Percentiles rank a stretch among this genome's conserved stretches.
These are phyloP conservation scores for Coniferiporia weirii DNA, from an alignment of 1,284 basidiomycete species.

Conservation along the genomic window DNA sequence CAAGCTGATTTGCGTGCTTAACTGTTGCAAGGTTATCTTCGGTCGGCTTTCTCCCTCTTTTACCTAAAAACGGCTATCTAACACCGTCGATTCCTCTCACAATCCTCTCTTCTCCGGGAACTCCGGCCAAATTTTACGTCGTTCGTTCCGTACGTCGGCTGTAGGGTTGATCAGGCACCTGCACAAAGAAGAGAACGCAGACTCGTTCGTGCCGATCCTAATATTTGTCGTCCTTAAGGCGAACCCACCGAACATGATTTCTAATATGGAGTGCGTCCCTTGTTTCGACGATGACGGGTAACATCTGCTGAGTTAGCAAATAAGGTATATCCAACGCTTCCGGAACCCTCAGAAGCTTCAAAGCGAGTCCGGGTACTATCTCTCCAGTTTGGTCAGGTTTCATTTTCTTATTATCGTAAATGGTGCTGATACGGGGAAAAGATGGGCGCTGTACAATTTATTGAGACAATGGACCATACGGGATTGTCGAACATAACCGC, in stretches of 20 bases:
- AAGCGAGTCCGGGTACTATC: slow-evolving; percentile 96
- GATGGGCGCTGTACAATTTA: slow-evolving; percentile 92
- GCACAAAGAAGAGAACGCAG: slow-evolving; percentile 74
- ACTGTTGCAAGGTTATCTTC: slow-evolving; percentile 99
- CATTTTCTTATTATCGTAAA: not conserved
- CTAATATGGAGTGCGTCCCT: slow-evolving; percentile 82
- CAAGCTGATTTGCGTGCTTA: slow-evolving; percentile 96
- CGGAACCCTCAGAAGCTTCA: slow-evolving; percentile 85
- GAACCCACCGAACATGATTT: slow-evolving; percentile 89
- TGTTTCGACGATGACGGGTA: not conserved
- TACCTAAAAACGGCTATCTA: slow-evolving; percentile 10
- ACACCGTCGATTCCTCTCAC: slow-evolving; percentile 15
- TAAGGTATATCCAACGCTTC: slow-evolving; percentile 93
- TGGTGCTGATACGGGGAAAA: slow-evolving; percentile 25
- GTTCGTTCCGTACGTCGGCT: not conserved
- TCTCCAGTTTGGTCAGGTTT: slow-evolving; percentile 79
- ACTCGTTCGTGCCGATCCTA: slow-evolving; percentile 91
- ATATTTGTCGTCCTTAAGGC: slow-evolving; percentile 94
- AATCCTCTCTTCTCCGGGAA: slow-evolving; percentile 10
- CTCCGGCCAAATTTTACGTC: slow-evolving; percentile 4
- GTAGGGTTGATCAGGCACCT: slow-evolving; percentile 87
- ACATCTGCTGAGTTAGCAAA: slow-evolving; percentile 1
- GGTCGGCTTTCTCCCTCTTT: slow-evolving; percentile 46
- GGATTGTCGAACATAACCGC: slow-evolving; percentile 89
- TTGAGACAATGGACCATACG: slow-evolving; percentile 95